Base-by-base conservation (phyloP, 78 protist genomes). In the Cavenderia fasciculata region DNA sequence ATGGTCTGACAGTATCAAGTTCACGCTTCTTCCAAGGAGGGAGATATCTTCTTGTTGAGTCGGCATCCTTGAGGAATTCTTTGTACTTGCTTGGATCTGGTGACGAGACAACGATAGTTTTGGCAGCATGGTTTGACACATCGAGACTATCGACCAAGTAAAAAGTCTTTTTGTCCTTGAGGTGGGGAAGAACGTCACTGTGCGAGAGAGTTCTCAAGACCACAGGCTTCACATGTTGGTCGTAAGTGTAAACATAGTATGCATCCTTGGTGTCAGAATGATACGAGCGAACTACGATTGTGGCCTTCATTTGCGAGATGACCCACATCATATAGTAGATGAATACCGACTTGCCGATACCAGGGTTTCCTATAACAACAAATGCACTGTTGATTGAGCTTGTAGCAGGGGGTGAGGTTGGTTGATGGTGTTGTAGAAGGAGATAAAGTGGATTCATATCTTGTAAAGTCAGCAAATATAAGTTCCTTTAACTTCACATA, bases 61-160 rank as follows among this genome's bases (percentile, higher is more conserved):
- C 27, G 1, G 4, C 27, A n/a, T 54, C 33, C 43, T 72, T 72
- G 31, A 72, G 61, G 23, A 72, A 72, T n/a, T 72, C 65, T 56
- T 72, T 72, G 44, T 72, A 72, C 27, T n/a, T 51, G 1, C 21
- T 21, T 2, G 79, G 79, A 52, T 72, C 43, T 18, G 79, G 79
- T 10, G 34, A 54, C 2, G 79, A 72, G 14, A 72, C 79, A 52
- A 66, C 54, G 63, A 72, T 72, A 33, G 79, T 72, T 36, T 72
- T 72, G 40, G 79, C 79, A 38, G 63, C 79, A 2, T 16, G 4
- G 27, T 72, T 72, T 33, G 49, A 1, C 8, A 52, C 63, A 11
- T 16, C 2, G 2, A 25, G 8, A 16, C 34, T 8, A 44, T 72
- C 79, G 11, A 72, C 79, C 63, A 72, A 52, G 12, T 23, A 72